Evolutionary conservation across 73 alveolate species (phyloP), one percentile per base, ranked within the genome.

Genomic region (Symbiodinium natans): DNA sequence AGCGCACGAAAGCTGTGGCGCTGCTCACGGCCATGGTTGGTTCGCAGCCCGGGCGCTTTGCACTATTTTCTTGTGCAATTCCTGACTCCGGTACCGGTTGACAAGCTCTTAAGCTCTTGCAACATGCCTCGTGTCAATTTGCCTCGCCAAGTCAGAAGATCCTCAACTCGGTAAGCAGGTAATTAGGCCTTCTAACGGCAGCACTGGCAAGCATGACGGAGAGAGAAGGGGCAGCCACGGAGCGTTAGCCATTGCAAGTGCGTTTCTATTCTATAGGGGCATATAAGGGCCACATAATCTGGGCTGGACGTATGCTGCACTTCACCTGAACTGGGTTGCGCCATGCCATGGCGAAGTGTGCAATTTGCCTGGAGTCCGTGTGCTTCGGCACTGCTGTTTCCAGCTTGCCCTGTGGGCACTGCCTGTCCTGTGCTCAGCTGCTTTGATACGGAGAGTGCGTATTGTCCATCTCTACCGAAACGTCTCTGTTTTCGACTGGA

Each of bases 1-100:
- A 90, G 40, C 97, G 97, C 82, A 90, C 97, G 13, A 68, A 73
- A 41, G 80, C 34, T 34, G 97, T 38, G 1, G 97, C 97, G 19
- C 48, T 90, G 33, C 88, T 90, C 80, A 90, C 97, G 13, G 74
- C 89, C 88, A 29, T 90, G 87, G 97, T 90, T 15, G 97, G 97
- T 40, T 41, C 40, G 89, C 39, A 11, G 43, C 77, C 34, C 31
- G 10, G 52, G 19, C 11, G 29, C 5, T 9, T 75, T 9, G 86
- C 29, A 13, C 54, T 33, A 77, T 21, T 3, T 34, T 52, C 10
- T 8, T 36, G 3, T 2, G 87, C 52, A 75, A 33, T 74, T 74
- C 36, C 48, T 33, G 8, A 74, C 46, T 29, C 38, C n/a, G 33
- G 17, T 15, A 75, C 38, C 9, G 36, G 39, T 36, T 38, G 36